phyloP scores from a whole-genome alignment of 352 stramenopile genomes.

The Phytophthora colocasiae region DNA sequence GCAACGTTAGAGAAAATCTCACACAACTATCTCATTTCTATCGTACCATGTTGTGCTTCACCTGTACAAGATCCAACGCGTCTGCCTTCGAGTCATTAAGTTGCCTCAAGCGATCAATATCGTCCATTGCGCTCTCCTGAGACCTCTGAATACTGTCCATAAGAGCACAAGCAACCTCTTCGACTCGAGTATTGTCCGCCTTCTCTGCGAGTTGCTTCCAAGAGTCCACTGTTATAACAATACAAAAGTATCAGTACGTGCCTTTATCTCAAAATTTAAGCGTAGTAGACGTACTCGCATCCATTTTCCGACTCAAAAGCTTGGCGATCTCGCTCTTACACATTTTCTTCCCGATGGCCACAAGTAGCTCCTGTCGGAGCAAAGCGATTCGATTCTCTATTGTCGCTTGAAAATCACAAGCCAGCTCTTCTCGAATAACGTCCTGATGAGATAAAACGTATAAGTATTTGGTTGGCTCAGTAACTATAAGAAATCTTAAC shows the following conservation, averaged over 20 bases:
- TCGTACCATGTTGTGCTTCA: slow-evolving; percentile 56
- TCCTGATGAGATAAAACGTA: slow-evolving; percentile 16
- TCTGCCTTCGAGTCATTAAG: slow-evolving; percentile 31
- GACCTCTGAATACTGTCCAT: slow-evolving; percentile 35
- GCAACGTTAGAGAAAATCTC: slow-evolving; percentile 3
- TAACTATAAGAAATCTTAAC: neutral
- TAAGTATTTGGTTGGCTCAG: neutral
- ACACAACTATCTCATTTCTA: neutral
- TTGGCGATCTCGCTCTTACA: slow-evolving; percentile 41
- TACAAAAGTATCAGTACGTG: neutral
- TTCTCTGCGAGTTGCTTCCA: slow-evolving; percentile 53
- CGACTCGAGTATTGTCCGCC: slow-evolving; percentile 33
- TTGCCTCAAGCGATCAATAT: slow-evolving; percentile 32
- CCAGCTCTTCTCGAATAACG: slow-evolving; percentile 13
- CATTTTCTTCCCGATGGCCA: slow-evolving; percentile 28
- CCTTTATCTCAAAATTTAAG: neutral
- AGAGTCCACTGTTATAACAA: slow-evolving; percentile 36
- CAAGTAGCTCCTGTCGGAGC: slow-evolving; percentile 34
- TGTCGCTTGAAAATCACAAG: slow-evolving; percentile 9
- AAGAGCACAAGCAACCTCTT: slow-evolving; percentile 38
- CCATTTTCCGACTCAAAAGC: slow-evolving; percentile 51
- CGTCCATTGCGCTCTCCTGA: slow-evolving; percentile 34
- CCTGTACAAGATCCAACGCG: slow-evolving; percentile 35
- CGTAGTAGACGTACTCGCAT: slow-evolving; percentile 36
- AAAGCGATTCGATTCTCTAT: slow-evolving; percentile 27